Percentiles rank a stretch among this genome's conserved stretches.
These are phyloP conservation scores for Penicillium crystallinum DNA, from an alignment of 495 filamentous ascomycete species.

Conservation along the genomic window DNA sequence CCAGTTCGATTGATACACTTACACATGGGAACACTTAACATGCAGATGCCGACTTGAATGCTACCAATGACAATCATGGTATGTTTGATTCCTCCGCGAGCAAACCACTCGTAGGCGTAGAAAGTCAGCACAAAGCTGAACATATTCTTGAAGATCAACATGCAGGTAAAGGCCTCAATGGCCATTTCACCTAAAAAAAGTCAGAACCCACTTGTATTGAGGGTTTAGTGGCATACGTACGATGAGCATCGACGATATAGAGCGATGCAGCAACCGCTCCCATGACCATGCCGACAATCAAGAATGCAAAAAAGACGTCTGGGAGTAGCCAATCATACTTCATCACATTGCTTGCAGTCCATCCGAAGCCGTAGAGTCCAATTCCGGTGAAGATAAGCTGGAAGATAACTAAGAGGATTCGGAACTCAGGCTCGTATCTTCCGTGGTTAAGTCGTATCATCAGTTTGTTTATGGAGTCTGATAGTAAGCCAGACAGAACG, in stretches of 20 bases:
- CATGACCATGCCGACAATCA: conserved; percentile 84
- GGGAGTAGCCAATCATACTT: conserved; percentile 68
- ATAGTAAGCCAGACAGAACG: conserved; percentile 61
- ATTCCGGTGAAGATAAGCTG: conserved; percentile 71
- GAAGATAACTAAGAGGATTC: conserved; percentile 73
- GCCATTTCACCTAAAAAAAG: conserved; percentile 62
- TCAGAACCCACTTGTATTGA: conserved; percentile 3
- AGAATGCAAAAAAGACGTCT: conserved; percentile 69
- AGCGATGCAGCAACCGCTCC: conserved; percentile 79
- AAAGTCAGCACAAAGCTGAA: conserved; percentile 85
- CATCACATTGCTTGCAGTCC: conserved; percentile 52
- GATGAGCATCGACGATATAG: conserved; percentile 94
- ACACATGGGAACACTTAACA: conserved; percentile 76
- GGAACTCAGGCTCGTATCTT: conserved; percentile 87
- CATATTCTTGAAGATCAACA: conserved; percentile 90
- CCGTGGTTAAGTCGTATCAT: conserved; percentile 74
- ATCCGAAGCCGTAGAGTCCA: conserved; percentile 82
- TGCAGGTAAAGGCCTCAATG: conserved; percentile 85
- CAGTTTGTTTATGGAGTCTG: conserved; percentile 63
- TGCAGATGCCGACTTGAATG: conserved; percentile 70
- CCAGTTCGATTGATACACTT: conserved; percentile 24
- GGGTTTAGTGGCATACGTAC: conserved; percentile 43
- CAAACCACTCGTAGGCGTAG: conserved; percentile 76
- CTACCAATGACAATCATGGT: conserved; percentile 69
- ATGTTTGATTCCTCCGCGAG: conserved; percentile 49